Conservation (phyloP, 2,329 filamentous ascomycete genomes). For the Aspergillus pseudonomiae region DNA sequence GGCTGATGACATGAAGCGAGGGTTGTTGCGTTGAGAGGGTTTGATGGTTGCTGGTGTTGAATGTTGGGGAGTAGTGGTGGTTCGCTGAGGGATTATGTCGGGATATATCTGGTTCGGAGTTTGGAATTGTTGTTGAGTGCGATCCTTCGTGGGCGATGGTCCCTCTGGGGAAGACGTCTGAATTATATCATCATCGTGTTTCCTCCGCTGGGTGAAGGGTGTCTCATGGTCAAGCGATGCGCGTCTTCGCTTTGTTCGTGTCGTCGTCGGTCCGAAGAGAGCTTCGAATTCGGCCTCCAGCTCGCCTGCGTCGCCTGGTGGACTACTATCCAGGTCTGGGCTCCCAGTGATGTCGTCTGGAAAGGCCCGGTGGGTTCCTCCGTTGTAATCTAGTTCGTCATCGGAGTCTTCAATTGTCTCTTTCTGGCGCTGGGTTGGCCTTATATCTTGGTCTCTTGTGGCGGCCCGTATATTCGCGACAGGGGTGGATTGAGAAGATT, state of each 20-base stretch:
- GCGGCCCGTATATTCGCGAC: constrained; percentile 5
- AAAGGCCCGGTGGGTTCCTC: not conserved
- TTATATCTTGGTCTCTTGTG: not conserved
- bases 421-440: constrained; percentile 6
- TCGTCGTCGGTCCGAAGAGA: constrained; percentile 31
- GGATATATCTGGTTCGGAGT: constrained; percentile 10
- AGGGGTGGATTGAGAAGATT: constrained; percentile 18
- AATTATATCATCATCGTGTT: constrained; percentile 18
- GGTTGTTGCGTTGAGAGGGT: constrained; percentile 31
- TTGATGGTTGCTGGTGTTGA: constrained; percentile 22
- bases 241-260: constrained; percentile 38
- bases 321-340: constrained; percentile 15
- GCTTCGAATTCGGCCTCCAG: constrained; percentile 33
- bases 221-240: constrained; percentile 21
- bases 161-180: constrained; percentile 24
- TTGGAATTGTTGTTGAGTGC: constrained; percentile 8
- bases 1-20: constrained; percentile 33
- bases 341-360: not conserved
- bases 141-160: constrained; percentile 3
- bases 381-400: constrained; percentile 14
- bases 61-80: constrained; percentile 9
- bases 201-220: constrained; percentile 7
- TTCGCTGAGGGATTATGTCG: constrained; percentile 9
- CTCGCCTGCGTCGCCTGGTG: constrained; percentile 11
- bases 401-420: constrained; percentile 33